Conservation (phyloP, 352 stramenopile species). For the Globisporangium nagaii region DNA sequence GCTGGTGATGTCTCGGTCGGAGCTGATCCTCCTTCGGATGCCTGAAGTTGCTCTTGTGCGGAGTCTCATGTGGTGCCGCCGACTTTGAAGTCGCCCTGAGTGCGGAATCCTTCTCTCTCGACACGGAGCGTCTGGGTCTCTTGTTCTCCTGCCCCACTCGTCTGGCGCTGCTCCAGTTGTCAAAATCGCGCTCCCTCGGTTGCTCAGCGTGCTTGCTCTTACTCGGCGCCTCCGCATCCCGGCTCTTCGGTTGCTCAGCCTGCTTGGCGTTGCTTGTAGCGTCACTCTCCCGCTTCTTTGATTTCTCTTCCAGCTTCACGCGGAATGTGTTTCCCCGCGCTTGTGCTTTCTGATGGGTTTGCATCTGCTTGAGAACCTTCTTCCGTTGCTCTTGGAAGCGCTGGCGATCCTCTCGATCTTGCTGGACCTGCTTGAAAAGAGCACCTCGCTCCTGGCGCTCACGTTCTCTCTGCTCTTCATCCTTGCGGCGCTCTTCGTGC, state of each 20-base stretch:
- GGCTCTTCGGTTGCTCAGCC: neutral
- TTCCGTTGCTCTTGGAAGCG: neutral
- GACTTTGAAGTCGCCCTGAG: neutral
- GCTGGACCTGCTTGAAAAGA: neutral
- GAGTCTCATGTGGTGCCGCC: no score
- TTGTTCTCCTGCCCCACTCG: slow-evolving; percentile 1
- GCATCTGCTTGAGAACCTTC: neutral
- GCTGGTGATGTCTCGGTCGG: neutral
- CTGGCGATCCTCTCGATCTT: neutral
- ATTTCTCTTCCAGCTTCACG: no score
- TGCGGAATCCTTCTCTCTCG: neutral
- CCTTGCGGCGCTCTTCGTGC: neutral
- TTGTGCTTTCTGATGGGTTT: neutral
- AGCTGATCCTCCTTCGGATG: neutral
- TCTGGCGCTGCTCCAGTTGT: no score
- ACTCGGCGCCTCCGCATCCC: neutral
- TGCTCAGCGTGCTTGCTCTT: neutral
- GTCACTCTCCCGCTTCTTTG: neutral
- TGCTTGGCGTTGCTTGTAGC: neutral
- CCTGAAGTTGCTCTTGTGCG: neutral
- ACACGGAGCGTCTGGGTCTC: neutral
- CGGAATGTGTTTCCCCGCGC: no score
- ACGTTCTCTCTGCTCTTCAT: neutral
- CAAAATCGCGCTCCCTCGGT: no score
- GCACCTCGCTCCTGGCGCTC: neutral